These are phyloP conservation scores for Plasmodium coatneyi DNA, from an alignment of 169 alveolate species.

Conservation along the genomic window DNA sequence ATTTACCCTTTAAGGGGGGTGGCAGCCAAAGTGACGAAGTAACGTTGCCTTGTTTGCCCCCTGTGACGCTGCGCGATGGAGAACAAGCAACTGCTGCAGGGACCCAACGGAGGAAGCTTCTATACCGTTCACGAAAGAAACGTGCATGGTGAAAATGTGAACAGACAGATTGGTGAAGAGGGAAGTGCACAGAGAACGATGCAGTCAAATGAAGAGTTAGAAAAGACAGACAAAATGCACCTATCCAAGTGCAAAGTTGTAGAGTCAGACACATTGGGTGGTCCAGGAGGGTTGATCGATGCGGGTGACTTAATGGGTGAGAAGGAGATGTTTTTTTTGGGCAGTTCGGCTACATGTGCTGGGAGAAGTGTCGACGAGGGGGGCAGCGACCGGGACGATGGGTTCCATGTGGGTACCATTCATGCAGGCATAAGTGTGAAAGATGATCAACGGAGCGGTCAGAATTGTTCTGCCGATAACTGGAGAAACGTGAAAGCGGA, in stretches of 20 bases:
- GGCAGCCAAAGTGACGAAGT: neutral
- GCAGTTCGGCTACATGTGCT: neutral
- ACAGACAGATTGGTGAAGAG: neutral
- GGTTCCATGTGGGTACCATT: neutral
- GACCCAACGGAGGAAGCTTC: conserved; percentile 10
- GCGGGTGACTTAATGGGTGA: neutral
- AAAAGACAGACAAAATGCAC: neutral
- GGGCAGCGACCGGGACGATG: neutral
- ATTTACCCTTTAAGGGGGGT: neutral
- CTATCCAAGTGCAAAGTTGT: neutral
- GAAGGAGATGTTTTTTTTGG: neutral
- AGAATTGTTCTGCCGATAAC: neutral
- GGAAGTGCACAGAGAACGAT: neutral
- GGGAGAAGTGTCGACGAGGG: neutral
- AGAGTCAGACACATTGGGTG: neutral
- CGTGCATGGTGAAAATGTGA: neutral
- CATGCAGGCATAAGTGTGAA: neutral
- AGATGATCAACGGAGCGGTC: neutral
- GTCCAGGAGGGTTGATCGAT: neutral
- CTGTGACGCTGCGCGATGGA: conserved; percentile 15
- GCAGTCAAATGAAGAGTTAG: neutral
- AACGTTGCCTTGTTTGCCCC: neutral
- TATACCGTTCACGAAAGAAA: neutral
- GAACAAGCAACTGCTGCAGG: conserved; percentile 15
- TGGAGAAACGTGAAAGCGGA: neutral